These are phyloP conservation scores for Entelexis paramagnoliae DNA, from an alignment of 1,139 yeast genomes.

Conservation along the genomic window DNA sequence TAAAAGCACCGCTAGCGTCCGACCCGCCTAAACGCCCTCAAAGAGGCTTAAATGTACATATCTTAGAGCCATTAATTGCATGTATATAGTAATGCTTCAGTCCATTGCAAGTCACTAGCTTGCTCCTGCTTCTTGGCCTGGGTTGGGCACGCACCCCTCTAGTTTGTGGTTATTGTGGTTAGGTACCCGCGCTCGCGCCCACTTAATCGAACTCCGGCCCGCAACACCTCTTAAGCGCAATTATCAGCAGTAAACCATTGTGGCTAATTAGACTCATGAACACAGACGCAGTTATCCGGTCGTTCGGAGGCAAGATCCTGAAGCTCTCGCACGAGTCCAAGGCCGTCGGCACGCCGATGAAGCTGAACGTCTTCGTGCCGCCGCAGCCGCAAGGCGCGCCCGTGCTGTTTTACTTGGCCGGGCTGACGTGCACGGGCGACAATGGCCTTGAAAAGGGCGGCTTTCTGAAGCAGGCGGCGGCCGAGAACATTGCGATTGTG, in stretches of 20 bases:
- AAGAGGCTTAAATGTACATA: too few species aligned
- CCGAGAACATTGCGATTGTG: conserved; percentile 75
- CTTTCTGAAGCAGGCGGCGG: conserved; percentile 69
- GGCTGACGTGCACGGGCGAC: conserved; percentile 87
- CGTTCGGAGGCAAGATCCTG: conserved; percentile 65
- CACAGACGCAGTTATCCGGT: conserved; percentile 35
- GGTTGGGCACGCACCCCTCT: too few species aligned
- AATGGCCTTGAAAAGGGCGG: conserved; percentile 94
- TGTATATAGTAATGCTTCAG: too few species aligned
- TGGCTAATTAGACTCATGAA: conserved; percentile 1
- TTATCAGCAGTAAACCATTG: neutral
- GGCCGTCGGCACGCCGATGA: conserved; percentile 63
- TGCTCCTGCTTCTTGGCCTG: too few species aligned
- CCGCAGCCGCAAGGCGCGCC: conserved; percentile 43
- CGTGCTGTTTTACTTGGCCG: conserved; percentile 70
- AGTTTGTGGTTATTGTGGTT: neutral
- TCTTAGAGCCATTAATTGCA: too few species aligned
- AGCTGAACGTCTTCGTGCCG: conserved; percentile 74
- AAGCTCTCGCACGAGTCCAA: conserved; percentile 67
- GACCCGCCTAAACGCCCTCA: too few species aligned
- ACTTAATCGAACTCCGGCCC: conserved; percentile 4
- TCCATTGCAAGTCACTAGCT: too few species aligned
- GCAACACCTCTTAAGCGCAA: neutral
- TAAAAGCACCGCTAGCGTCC: too few species aligned
- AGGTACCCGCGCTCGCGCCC: neutral